Percentiles rank a stretch among this genome's conserved stretches.
phyloP scores from a whole-genome alignment of 106 monocot genomes.

The Hemerocallis citrina region DNA sequence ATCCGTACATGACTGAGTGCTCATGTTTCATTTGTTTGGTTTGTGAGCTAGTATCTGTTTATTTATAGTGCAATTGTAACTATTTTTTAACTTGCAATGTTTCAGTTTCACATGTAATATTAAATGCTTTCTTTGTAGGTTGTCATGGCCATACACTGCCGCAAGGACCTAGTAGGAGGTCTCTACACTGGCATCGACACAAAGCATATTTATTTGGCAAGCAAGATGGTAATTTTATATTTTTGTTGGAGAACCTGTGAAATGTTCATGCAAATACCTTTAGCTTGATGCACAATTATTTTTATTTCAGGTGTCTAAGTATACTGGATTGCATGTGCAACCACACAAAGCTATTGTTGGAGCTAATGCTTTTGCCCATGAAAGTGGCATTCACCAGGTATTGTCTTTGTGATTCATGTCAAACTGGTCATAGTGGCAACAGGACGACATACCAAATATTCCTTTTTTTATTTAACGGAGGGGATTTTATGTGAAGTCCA shows the following conservation, averaged over 20 bases:
- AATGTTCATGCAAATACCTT: not conserved
- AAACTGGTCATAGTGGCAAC: not conserved
- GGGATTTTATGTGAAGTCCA: slow-evolving; percentile 83
- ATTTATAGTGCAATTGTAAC: too few relatives aligned
- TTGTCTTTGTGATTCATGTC: not conserved
- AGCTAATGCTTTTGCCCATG: slow-evolving; percentile 81
- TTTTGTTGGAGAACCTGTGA: not conserved
- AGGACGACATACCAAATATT: too few relatives aligned
- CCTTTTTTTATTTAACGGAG: slow-evolving; percentile 49
- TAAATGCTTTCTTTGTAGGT: too few relatives aligned
- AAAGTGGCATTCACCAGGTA: slow-evolving; percentile 86
- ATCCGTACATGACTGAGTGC: too few relatives aligned
- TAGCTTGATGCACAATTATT: not conserved
- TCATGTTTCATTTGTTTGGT: too few relatives aligned
- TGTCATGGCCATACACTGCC: slow-evolving; percentile 62
- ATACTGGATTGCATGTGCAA: slow-evolving; percentile 77
- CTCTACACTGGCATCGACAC: slow-evolving; percentile 67
- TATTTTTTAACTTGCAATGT: too few relatives aligned
- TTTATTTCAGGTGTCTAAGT: slow-evolving; percentile 62
- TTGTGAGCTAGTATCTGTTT: too few relatives aligned
- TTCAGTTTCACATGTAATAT: too few relatives aligned
- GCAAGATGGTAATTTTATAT: slow-evolving; percentile 60
- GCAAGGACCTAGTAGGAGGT: slow-evolving; percentile 44
- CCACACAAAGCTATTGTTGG: slow-evolving; percentile 96
- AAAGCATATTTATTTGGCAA: slow-evolving; percentile 60